Evolutionary conservation across 1,284 basidiomycete genomes (phyloP).

Genomic region (Irpex sp.): DNA sequence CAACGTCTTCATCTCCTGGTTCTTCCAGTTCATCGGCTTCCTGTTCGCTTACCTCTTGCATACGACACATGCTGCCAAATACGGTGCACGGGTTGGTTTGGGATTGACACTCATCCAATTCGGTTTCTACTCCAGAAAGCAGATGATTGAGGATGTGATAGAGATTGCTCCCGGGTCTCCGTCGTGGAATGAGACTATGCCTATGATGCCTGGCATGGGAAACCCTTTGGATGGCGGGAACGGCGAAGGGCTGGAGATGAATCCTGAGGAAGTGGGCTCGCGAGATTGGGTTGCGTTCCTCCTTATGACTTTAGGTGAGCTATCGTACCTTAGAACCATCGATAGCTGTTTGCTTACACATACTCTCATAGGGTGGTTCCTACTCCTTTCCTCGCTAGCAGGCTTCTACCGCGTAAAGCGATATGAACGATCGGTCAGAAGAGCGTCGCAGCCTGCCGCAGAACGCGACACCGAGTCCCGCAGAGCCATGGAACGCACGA

Average conservation of each 20-base stretch:
- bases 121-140: slow-evolving; percentile 58
- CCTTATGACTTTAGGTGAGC: slow-evolving; percentile 79
- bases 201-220: slow-evolving; percentile 2
- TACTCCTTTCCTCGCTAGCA: slow-evolving; percentile 75
- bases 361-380: slow-evolving; percentile 71
- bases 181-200: slow-evolving; percentile 14
- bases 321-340: neutral
- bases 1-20: slow-evolving; percentile 86
- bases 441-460: slow-evolving; percentile 22
- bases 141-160: slow-evolving; percentile 24
- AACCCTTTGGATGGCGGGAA: slow-evolving; percentile 1
- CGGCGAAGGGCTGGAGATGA: slow-evolving; percentile 28
- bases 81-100: slow-evolving; percentile 90
- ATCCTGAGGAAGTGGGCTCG: slow-evolving; percentile 35
- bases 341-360: neutral
- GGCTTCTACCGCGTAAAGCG: slow-evolving; percentile 85
- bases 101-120: slow-evolving; percentile 94
- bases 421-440: slow-evolving; percentile 65
- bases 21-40: slow-evolving; percentile 98
- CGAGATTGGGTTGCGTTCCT: slow-evolving; percentile 87
- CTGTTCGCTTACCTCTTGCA: slow-evolving; percentile 91
- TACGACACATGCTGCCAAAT: slow-evolving; percentile 94
- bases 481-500: slow-evolving; percentile 41
- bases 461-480: slow-evolving; percentile 45
- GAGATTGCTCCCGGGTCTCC: slow-evolving; percentile 6